phyloP scores from a whole-genome alignment of 176 grass and related monocot species.

The Aegilops sharonensis region DNA sequence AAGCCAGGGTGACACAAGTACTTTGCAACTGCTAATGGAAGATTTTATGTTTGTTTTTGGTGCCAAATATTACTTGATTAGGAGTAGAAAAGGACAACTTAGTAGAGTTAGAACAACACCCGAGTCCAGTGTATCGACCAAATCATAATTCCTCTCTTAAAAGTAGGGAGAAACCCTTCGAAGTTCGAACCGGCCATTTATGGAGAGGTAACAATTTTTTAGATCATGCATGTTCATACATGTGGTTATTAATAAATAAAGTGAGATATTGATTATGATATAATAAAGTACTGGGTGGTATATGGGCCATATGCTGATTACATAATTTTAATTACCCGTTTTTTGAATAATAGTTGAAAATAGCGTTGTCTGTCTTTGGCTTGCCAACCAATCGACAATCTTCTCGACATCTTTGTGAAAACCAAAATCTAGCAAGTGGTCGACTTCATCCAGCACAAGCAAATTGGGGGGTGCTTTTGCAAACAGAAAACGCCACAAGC shows the following conservation, averaged over 20 bases:
- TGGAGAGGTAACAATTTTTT: slow-evolving; percentile 9
- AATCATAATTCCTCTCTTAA: slow-evolving; percentile 75
- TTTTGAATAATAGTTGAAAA: slow-evolving; percentile 88
- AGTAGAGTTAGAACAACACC: slow-evolving; percentile 63
- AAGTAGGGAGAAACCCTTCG: slow-evolving; percentile 75
- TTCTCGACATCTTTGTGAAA: slow-evolving; percentile 90
- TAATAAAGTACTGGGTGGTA: neutral
- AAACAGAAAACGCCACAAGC: too few species aligned
- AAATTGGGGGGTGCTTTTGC: too few species aligned
- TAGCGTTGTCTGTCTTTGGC: slow-evolving; percentile 70
- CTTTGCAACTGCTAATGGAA: neutral
- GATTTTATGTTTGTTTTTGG: neutral
- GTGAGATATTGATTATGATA: neutral
- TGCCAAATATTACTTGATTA: too few species aligned
- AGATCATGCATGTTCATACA: neutral
- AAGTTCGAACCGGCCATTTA: slow-evolving; percentile 30
- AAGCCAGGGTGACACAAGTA: neutral
- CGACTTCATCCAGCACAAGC: slow-evolving; percentile 95
- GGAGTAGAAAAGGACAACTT: slow-evolving; percentile 49
- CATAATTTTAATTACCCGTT: slow-evolving; percentile 46
- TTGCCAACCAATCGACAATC: slow-evolving; percentile 87
- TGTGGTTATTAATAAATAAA: slow-evolving; percentile 9
- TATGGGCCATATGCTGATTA: too few species aligned
- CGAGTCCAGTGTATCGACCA: slow-evolving; percentile 78
- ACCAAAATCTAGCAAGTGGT: slow-evolving; percentile 87